phyloP scores from a whole-genome alignment of 140 eudicot genomes.

The Anethum foeniculum region DNA sequence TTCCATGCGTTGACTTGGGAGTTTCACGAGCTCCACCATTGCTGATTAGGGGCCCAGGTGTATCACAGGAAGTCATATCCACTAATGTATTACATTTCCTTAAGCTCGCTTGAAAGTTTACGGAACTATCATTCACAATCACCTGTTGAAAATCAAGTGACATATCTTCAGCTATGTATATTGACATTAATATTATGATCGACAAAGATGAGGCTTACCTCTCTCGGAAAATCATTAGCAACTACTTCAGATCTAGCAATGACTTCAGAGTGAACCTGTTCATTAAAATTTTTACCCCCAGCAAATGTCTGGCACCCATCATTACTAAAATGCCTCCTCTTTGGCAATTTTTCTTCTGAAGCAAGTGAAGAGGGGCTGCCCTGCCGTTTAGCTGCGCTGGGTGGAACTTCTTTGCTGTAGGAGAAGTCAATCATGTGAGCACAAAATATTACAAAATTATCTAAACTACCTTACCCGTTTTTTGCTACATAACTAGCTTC shows the following conservation, averaged over 20 bases:
- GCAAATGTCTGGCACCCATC: slow-evolving; percentile 18
- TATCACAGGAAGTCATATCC: slow-evolving; percentile 27
- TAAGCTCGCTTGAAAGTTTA: slow-evolving; percentile 38
- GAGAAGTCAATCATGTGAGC: slow-evolving; percentile 12
- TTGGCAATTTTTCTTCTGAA: slow-evolving; percentile 42
- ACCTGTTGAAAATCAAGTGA: slow-evolving; percentile 25
- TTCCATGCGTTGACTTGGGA: slow-evolving; percentile 70
- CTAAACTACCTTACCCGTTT: neutral
- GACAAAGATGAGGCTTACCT: slow-evolving; percentile 23
- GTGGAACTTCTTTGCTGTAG: slow-evolving; percentile 46
- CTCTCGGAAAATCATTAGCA: slow-evolving; percentile 16
- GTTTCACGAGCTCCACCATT: slow-evolving; percentile 45
- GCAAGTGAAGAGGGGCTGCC: slow-evolving; percentile 43
- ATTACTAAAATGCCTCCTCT: slow-evolving; percentile 40
- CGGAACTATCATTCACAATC: slow-evolving; percentile 5
- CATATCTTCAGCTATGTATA: slow-evolving; percentile 3
- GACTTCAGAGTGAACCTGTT: slow-evolving; percentile 7
- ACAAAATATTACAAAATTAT: slow-evolving; percentile 6
- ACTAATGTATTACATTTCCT: slow-evolving; percentile 47
- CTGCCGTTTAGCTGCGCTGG: slow-evolving; percentile 40
- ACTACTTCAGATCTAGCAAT: slow-evolving; percentile 11
- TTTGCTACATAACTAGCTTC: too few species aligned
- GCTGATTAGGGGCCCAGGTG: slow-evolving; percentile 39
- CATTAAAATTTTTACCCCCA: slow-evolving; percentile 17
- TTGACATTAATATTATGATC: neutral